Percentiles rank a stretch among this genome's conserved stretches.
phyloP scores from a whole-genome alignment of 257 asterid genomes.

The Vinca minor region DNA sequence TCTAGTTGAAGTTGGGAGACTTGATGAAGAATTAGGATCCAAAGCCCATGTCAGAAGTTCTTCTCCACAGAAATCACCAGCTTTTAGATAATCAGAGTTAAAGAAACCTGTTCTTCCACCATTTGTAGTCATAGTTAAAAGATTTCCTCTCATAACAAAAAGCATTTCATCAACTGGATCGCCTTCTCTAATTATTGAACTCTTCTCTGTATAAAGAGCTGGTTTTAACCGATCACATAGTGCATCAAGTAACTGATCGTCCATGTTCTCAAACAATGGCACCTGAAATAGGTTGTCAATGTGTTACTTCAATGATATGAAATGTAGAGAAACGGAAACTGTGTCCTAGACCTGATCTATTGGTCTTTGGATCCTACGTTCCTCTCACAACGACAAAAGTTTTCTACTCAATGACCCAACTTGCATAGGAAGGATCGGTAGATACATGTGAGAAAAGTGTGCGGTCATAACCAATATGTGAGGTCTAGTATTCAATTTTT shows the following conservation, averaged over 20 bases:
- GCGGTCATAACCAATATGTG: too few species aligned
- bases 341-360: too few species aligned
- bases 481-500: too few species aligned
- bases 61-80: constrained; percentile 11
- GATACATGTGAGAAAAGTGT: too few species aligned
- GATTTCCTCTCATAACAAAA: constrained; percentile 18
- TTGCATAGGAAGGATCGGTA: too few species aligned
- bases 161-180: constrained; percentile 30
- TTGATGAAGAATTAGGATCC: constrained; percentile 30
- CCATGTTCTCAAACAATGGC: constrained; percentile 7
- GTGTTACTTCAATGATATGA: not conserved
- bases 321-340: not conserved
- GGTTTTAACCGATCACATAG: constrained; percentile 63
- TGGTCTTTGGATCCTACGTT: too few species aligned
- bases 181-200: constrained; percentile 21
- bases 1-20: constrained; percentile 71
- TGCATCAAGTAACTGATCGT: constrained; percentile 4
- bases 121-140: constrained; percentile 81
- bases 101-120: constrained; percentile 58
- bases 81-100: constrained; percentile 4
- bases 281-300: not conserved
- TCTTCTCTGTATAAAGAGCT: constrained; percentile 14
- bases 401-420: too few species aligned
- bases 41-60: constrained; percentile 12
- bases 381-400: too few species aligned